A percentile compares a stretch with the other conserved stretches of the same genome.
These are phyloP conservation scores for Dothideomycetes sp. DNA, from an alignment of 2,329 filamentous ascomycete genomes.

Conservation along the genomic window DNA sequence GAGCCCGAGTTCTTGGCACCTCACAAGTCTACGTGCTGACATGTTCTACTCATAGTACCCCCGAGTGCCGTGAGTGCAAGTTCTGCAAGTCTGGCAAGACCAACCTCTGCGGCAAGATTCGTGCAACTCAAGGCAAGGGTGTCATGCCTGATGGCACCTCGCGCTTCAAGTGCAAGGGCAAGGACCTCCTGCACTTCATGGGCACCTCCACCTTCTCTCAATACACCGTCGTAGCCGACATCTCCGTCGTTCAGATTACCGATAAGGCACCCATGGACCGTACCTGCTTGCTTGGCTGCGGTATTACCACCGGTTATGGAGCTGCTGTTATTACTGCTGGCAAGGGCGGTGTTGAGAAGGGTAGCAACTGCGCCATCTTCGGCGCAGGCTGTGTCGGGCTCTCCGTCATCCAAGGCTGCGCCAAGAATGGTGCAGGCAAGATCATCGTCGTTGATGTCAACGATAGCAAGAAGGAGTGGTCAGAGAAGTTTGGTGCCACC, in stretches of 20 bases:
- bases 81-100: slow-evolving; percentile 99
- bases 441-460: slow-evolving; percentile 78
- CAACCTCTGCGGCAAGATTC: slow-evolving; percentile 97
- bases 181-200: slow-evolving; percentile 98
- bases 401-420: slow-evolving; percentile 87
- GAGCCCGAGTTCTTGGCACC: no score
- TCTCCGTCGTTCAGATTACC: slow-evolving; percentile 91
- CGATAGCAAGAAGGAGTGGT: slow-evolving; percentile 81
- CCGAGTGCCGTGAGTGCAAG: slow-evolving; percentile 96
- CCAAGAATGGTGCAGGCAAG: slow-evolving; percentile 67
- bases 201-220: slow-evolving; percentile 97
- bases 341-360: slow-evolving; percentile 58
- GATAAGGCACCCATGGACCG: slow-evolving; percentile 87
- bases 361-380: slow-evolving; percentile 82
- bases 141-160: slow-evolving; percentile 96
- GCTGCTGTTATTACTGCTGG: slow-evolving; percentile 88
- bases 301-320: slow-evolving; percentile 97
- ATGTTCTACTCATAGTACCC: slow-evolving; percentile 53
- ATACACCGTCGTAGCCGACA: slow-evolving; percentile 97
- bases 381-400: slow-evolving; percentile 93
- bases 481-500: slow-evolving; percentile 88
- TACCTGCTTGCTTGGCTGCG: slow-evolving; percentile 90
- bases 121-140: slow-evolving; percentile 88
- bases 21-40: slow-evolving; percentile 11
- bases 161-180: slow-evolving; percentile 88